Conservation (phyloP, 2,329 filamentous ascomycete species). For the Hirsutella rhossiliensis region DNA sequence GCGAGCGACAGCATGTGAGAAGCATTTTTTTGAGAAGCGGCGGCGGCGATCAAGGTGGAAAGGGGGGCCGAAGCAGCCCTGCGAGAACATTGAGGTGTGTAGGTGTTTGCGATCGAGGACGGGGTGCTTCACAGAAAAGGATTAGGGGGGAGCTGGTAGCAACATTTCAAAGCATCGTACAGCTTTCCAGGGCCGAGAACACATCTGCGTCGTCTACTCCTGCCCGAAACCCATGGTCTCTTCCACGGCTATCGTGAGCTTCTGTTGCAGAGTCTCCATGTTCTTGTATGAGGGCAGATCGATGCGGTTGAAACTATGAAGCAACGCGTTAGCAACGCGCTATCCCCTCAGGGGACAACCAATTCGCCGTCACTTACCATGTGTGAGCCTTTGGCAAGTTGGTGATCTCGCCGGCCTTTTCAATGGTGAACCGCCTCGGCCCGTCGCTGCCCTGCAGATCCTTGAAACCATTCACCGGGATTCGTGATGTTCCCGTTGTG, state of each 20-base stretch:
- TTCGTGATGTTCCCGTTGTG: conserved; percentile 92
- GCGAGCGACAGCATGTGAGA: conserved; percentile 3
- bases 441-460: conserved; percentile 96
- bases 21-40: not conserved
- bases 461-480: conserved; percentile 98
- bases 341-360: not conserved
- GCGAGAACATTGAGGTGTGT: too few species aligned
- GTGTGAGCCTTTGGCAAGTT: conserved; percentile 96
- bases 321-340: not conserved
- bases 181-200: not conserved
- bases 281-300: conserved; percentile 90
- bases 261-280: conserved; percentile 72
- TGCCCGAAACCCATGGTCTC: conserved; percentile 98
- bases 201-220: conserved; percentile 51
- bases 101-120: not conserved
- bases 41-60: not conserved
- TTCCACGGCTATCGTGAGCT: conserved; percentile 93
- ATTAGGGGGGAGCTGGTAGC: not conserved
- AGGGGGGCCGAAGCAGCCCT: not conserved
- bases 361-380: conserved; percentile 53
- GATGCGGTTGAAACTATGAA: conserved; percentile 83
- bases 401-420: conserved; percentile 84
- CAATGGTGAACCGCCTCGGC: conserved; percentile 90
- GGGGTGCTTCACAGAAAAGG: not conserved
- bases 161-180: not conserved